Percentiles rank a stretch among this genome's conserved stretches.
Conservation (phyloP, 257 asterid species). For the Coffea canephora region DNA sequence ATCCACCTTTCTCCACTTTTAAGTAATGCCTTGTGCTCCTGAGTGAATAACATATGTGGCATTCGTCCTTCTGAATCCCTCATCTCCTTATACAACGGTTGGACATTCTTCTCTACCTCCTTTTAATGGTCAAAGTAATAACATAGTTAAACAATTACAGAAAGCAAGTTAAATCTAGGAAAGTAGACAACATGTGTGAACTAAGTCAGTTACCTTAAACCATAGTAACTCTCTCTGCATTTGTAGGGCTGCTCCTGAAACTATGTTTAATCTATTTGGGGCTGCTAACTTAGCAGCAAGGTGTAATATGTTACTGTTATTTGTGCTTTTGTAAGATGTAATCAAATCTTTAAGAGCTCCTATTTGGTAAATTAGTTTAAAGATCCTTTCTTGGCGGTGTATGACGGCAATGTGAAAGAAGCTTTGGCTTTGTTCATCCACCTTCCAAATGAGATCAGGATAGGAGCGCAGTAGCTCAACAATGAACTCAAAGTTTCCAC, state of each 20-base stretch:
- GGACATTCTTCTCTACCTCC: constrained; percentile 37
- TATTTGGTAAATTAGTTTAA: constrained; percentile 30
- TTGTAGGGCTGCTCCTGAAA: constrained; percentile 45
- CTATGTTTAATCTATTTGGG: constrained; percentile 25
- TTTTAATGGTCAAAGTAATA: neutral
- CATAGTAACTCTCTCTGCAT: constrained; percentile 37
- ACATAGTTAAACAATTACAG: neutral
- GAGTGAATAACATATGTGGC: constrained; percentile 28
- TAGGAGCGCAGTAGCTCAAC: constrained; percentile 28
- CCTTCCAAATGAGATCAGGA: constrained; percentile 41
- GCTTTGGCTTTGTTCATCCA: constrained; percentile 35
- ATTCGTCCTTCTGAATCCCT: constrained; percentile 21
- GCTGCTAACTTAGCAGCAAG: constrained; percentile 37
- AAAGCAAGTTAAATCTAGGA: neutral
- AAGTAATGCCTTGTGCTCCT: constrained; percentile 27
- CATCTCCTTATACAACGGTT: constrained; percentile 27
- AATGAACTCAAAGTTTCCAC: constrained; percentile 32
- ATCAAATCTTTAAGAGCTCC: constrained; percentile 41
- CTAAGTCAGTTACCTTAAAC: constrained; percentile 27
- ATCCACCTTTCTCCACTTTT: constrained; percentile 37
- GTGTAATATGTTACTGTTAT: constrained; percentile 32
- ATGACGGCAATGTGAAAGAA: constrained; percentile 36
- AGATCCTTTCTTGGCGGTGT: constrained; percentile 34
- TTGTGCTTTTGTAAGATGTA: constrained; percentile 24
- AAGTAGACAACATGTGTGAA: neutral